phyloP scores from a whole-genome alignment of 2,329 filamentous ascomycete species.

The Alternaria triticimaculans region DNA sequence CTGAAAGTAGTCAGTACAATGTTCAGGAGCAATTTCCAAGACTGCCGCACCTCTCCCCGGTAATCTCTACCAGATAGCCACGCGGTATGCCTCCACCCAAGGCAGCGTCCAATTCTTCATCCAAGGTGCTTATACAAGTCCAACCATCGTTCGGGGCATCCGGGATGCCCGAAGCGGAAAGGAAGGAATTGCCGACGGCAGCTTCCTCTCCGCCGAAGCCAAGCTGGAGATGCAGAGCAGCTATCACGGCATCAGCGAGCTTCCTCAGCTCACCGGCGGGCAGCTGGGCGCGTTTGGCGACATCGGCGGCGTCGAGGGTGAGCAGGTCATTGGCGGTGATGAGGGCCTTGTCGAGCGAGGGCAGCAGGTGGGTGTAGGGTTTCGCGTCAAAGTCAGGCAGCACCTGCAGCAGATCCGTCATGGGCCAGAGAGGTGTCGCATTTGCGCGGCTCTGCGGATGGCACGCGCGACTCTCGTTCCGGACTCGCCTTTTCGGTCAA shows the following conservation, averaged over 20 bases:
- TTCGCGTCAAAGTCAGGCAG: conserved; percentile 79
- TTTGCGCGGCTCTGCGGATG: conserved; percentile 45
- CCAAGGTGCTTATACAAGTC: conserved; percentile 78
- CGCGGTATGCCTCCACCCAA: conserved; percentile 81
- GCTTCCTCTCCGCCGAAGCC: conserved; percentile 48
- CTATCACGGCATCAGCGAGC: conserved; percentile 71
- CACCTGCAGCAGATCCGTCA: conserved; percentile 86
- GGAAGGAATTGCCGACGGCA: conserved; percentile 19
- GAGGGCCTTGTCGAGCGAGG: conserved; percentile 77
- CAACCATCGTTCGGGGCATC: conserved; percentile 46
- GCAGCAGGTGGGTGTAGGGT: conserved; percentile 76
- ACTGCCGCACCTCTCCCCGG: conserved; percentile 75
- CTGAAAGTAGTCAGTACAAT: conserved; percentile 50
- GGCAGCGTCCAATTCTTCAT: conserved; percentile 71
- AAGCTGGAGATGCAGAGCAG: conserved; percentile 70
- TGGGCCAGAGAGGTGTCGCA: conserved; percentile 50
- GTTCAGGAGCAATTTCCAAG: background rate
- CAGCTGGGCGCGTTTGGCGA: conserved; percentile 84
- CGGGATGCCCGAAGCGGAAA: conserved; percentile 17
- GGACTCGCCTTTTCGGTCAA: conserved; percentile 2
- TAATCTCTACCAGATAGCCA: conserved; percentile 85
- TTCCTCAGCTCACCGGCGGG: conserved; percentile 81
- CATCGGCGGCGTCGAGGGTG: conserved; percentile 79
- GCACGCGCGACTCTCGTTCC: conserved; percentile 23
- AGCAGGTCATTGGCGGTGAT: conserved; percentile 85